These are phyloP conservation scores for Kluyveromyces aestuarii DNA, from an alignment of 805 yeast species.

Conservation along the genomic window DNA sequence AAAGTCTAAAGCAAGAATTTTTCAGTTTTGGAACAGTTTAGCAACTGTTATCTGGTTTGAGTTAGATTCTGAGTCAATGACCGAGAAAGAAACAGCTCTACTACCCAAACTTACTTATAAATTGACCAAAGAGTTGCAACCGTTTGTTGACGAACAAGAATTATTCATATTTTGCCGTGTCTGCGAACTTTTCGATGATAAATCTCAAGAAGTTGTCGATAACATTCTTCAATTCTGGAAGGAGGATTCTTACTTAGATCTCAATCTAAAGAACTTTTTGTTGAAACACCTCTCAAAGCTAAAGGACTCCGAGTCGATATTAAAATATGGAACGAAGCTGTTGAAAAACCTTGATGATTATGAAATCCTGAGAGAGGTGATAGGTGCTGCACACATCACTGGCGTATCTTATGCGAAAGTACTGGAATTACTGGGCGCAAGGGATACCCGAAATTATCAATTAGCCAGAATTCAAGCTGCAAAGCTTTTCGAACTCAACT, in stretches of 20 bases:
- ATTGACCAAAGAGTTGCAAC: constrained; percentile 42
- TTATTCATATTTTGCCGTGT: constrained; percentile 49
- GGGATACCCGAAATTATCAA: constrained; percentile 44
- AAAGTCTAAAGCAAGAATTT: constrained; percentile 29
- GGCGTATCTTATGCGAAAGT: constrained; percentile 25
- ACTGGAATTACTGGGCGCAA: constrained; percentile 25
- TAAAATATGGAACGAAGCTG: constrained; percentile 31
- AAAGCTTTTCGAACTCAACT: constrained; percentile 12
- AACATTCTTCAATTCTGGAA: constrained; percentile 13
- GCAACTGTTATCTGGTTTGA: constrained; percentile 34
- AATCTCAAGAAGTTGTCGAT: constrained; percentile 30
- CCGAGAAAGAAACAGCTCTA: constrained; percentile 39
- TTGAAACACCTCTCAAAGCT: constrained; percentile 37
- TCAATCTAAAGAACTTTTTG: constrained; percentile 53
- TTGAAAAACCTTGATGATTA: constrained; percentile 63
- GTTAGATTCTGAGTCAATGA: constrained; percentile 29
- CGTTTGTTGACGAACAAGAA: constrained; percentile 56
- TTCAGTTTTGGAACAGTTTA: constrained; percentile 49
- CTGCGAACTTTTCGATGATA: constrained; percentile 27
- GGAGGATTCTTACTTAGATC: constrained; percentile 32
- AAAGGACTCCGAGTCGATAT: constrained; percentile 38
- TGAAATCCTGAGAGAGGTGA: constrained; percentile 19
- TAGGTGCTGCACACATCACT: constrained; percentile 29
- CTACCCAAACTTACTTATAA: constrained; percentile 55
- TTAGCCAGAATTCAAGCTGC: constrained; percentile 45